Percentiles rank a stretch among this genome's conserved stretches.
Conservation (phyloP, 2,329 filamentous ascomycete species). For the Metarhizium sp. region DNA sequence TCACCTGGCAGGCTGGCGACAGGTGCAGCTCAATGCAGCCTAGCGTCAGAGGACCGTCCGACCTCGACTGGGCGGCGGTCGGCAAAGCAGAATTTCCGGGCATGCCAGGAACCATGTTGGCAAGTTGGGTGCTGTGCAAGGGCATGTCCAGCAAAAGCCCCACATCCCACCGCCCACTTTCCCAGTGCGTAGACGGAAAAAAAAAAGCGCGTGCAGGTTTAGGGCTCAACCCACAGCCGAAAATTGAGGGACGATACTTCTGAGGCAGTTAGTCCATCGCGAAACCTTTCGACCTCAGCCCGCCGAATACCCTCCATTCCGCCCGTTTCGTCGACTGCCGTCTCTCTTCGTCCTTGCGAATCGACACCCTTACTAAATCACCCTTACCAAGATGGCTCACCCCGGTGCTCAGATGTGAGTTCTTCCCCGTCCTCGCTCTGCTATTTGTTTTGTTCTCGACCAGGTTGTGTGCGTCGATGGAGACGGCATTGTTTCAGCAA, state of each 20-base stretch:
- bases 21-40: background rate
- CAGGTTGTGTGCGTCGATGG: background rate
- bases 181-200: background rate
- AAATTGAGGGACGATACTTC: constrained; percentile 9
- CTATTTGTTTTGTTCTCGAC: background rate
- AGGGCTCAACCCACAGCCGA: constrained; percentile 22
- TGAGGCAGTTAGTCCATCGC: constrained; percentile 6
- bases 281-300: constrained; percentile 7
- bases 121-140: too few relatives aligned
- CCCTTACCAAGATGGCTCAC: constrained; percentile 45
- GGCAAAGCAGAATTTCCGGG: constrained; percentile 14
- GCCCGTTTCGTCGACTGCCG: constrained; percentile 12
- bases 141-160: background rate
- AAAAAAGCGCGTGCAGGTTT: constrained; percentile 9
- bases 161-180: background rate
- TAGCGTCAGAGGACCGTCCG: background rate
- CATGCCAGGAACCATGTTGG: background rate
- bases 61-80: constrained; percentile 4
- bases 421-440: background rate
- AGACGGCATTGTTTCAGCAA: background rate
- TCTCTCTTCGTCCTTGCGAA: constrained; percentile 23
- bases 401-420: constrained; percentile 56
- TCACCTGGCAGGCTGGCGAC: too few relatives aligned
- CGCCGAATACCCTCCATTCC: constrained; percentile 5
- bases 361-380: constrained; percentile 11